Evolutionary conservation across 2,329 filamentous ascomycete genomes (phyloP), one percentile per base, ranked within the genome.

Genomic region (Gyromitra esculenta): DNA sequence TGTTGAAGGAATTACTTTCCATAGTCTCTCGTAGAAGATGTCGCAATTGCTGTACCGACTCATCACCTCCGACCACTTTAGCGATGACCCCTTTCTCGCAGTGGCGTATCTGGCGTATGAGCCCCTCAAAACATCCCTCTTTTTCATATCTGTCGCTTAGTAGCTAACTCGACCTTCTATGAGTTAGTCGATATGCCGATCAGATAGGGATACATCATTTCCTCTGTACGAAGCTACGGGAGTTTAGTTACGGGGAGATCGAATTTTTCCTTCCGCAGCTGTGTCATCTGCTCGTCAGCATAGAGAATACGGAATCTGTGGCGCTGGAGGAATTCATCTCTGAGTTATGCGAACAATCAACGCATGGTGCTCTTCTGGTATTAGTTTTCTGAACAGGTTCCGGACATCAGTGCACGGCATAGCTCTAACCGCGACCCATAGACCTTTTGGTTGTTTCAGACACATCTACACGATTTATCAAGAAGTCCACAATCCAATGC

Each of bases 11-110:
- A 75, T 56, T 18, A 41, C 48, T 70, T 54, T 52, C 9, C 21
- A 73, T 50, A 52, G 37, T 65, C 18, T 69, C 39, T 65, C 37
- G 15, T 52, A 45, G 75, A 80, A 78, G 74, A 91, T 91, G 90
- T 91, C 90, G 86, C 95, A 94, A 87, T 87, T 96, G 86, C 88
- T 96, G 84, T 91, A 93, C 87, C 90, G 92, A 85, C 94, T 95
- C 89, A 90, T 96, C 87, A 92, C 95, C 88, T 94, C 91, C 86
- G 92, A 96, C 87, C 92, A 96, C 87, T 96, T 96, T 88, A 95
- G 94, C 87, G 91, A 92, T 85, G 91, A 95, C 85, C 92, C 93
- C 79, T 95, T 94, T 84, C 90, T 96, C 84, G 91, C 92, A 78
- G 92, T 96, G 83, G 93, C 92, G 80, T 96, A 96, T 85, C 89